Conservation (phyloP, 441 rosid genomes). For the Erodium trifolium region DNA sequence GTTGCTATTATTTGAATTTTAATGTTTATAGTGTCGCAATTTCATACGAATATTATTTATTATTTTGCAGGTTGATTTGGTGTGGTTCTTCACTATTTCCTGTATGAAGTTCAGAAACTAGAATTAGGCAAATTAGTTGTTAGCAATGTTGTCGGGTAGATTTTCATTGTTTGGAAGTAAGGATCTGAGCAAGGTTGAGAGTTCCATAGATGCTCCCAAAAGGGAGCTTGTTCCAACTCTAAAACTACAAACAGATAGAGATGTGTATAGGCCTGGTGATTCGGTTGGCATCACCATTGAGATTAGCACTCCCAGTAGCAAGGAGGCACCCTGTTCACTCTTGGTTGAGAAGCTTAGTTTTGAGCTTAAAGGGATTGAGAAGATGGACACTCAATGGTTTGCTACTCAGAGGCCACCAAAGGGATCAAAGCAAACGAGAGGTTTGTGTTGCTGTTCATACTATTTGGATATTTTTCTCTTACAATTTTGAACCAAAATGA, state of each 20-base stretch:
- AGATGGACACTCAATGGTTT: constrained; percentile 79
- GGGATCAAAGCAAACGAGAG: constrained; percentile 62
- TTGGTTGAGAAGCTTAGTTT: constrained; percentile 69
- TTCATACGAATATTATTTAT: not conserved
- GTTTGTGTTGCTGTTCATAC: constrained; percentile 25
- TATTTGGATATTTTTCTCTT: not conserved
- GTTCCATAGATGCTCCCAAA: constrained; percentile 23
- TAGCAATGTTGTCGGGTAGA: constrained; percentile 39
- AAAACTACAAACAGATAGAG: constrained; percentile 53
- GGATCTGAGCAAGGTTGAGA: constrained; percentile 29
- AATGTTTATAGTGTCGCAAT: too few relatives aligned
- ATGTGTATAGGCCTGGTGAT: constrained; percentile 89
- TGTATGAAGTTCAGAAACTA: not conserved
- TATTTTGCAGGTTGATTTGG: not conserved
- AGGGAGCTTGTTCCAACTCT: constrained; percentile 38
- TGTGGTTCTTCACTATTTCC: not conserved
- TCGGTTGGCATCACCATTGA: constrained; percentile 53
- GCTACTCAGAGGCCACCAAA: constrained; percentile 55
- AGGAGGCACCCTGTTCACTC: constrained; percentile 29
- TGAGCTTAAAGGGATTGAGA: constrained; percentile 77
- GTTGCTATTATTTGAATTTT: not conserved
- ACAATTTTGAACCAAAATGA: not conserved
- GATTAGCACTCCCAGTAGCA: constrained; percentile 34
- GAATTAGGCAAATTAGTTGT: constrained; percentile 5
- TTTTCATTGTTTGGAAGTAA: constrained; percentile 50